Evolutionary conservation across 2,329 filamentous ascomycete genomes (phyloP).

Genomic region (Epichloe sylvatica): DNA sequence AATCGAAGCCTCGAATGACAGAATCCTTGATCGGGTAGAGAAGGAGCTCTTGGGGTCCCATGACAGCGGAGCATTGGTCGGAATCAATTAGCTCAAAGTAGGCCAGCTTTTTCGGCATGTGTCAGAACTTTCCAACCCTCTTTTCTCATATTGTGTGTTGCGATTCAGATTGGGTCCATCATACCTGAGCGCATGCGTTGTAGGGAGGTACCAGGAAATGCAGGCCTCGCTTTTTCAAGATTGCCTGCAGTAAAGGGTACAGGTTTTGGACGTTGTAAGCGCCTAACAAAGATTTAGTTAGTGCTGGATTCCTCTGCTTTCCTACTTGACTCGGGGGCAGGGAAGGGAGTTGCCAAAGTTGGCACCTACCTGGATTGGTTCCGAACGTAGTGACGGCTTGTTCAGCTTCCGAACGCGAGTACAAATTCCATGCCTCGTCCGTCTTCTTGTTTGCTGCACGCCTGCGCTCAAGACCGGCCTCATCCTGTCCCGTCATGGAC

Average conservation of each 20-base stretch:
- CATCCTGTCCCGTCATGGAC: conserved; percentile 61
- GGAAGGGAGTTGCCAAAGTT: neutral
- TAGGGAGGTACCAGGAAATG: conserved; percentile 76
- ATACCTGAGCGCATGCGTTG: conserved; percentile 73
- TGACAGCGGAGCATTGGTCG: conserved; percentile 59
- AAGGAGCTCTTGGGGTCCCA: conserved; percentile 72
- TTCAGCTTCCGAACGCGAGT: conserved; percentile 66
- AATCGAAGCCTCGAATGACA: conserved; percentile 54
- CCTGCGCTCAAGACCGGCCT: conserved; percentile 49
- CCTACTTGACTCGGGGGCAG: neutral
- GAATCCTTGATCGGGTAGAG: conserved; percentile 71
- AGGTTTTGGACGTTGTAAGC: conserved; percentile 59
- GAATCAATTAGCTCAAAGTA: conserved; percentile 58
- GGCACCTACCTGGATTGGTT: conserved; percentile 48
- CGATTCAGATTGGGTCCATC: conserved; percentile 8
- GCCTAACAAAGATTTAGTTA: conserved; percentile 32
- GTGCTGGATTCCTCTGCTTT: neutral
- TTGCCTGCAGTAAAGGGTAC: conserved; percentile 61
- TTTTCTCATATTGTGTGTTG: neutral
- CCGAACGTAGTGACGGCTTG: conserved; percentile 80
- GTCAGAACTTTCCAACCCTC: neutral
- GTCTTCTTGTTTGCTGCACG: conserved; percentile 56
- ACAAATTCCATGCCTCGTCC: conserved; percentile 72
- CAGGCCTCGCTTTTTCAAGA: conserved; percentile 54
- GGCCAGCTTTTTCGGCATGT: conserved; percentile 38